Base-by-base conservation (phyloP, 768 basidiomycete genomes). In the Mycena rebaudengoi region DNA sequence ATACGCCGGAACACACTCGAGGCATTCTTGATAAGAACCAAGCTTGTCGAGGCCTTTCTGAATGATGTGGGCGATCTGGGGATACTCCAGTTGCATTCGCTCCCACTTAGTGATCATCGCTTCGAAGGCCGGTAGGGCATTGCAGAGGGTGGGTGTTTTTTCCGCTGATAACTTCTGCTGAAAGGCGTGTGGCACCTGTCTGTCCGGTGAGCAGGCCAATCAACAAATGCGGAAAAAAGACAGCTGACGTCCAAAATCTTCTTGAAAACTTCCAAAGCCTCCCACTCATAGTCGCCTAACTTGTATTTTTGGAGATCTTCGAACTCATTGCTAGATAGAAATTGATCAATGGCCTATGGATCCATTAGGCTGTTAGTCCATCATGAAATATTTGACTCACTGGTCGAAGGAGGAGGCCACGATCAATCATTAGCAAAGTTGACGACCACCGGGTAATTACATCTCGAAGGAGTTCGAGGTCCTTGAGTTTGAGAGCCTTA, bases 391-490 rank as follows among this genome's bases (percentile, higher is more conserved):
- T 13, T 20, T 53, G 33, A 64, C 68, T 20, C 63, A 75, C 73
- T 32, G 56, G 43, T 37, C 66, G 62, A 26, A 75, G 66, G 25
- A 69, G 21, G 21, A 77, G 49, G 7, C 65, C 71, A 20, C 71
- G 60, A 25, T 73, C 64, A 55, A 76, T 70, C 75, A 78, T 78
- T 0, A 73, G 60, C 12, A 69, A 46, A 6, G 76, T 71, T 14
- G 75, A 76, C 16, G 73, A 76, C 76, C 76, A 78, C 4, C 67
- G 62, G 18, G 71, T 73, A n/a, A 52, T 55, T 35, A 78, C 70
- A 66, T 76, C 75, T 6, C 65, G 58, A 25, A 78, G 53, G 6
- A 78, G 71, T 44, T 78, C 67, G 21, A 73, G 65, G 26, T 70
- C 62, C 20, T 61, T 43, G 7, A 45, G 33, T 29, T 58, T 5